Evolutionary conservation across 23 red algal genomes (phyloP).

Genomic region (Gracilaria vermiculophylla): DNA sequence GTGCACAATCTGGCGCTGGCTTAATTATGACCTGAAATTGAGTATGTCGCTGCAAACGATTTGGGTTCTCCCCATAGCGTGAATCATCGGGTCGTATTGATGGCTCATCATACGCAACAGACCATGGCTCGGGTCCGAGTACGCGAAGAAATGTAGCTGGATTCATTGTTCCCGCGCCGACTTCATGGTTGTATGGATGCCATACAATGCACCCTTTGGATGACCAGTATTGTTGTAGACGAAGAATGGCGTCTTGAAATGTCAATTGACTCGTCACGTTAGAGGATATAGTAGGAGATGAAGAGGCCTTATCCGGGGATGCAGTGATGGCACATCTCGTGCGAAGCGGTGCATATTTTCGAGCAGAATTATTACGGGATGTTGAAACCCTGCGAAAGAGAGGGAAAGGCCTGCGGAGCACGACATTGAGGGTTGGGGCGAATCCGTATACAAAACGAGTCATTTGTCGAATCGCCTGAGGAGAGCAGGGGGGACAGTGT

Average conservation of each 20-base stretch:
- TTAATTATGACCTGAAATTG: slow-evolving; percentile 99
- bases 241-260: slow-evolving; percentile 89
- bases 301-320: not conserved
- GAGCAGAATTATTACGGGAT: not conserved
- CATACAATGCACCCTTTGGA: slow-evolving; percentile 82
- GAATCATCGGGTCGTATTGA: slow-evolving; percentile 98
- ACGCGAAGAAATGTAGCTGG: slow-evolving; percentile 97
- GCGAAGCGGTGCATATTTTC: not conserved
- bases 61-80: slow-evolving; percentile 97
- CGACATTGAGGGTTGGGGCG: not conserved
- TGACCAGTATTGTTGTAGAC: slow-evolving; percentile 90
- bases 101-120: slow-evolving; percentile 94
- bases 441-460: not conserved
- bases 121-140: slow-evolving; percentile 97
- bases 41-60: slow-evolving; percentile 92
- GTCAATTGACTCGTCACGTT: slow-evolving; percentile 18
- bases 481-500: not conserved
- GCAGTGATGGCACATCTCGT: not conserved
- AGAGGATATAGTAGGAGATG: not conserved
- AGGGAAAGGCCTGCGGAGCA: slow-evolving; percentile 5
- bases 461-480: not conserved
- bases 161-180: slow-evolving; percentile 99
- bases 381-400: not conserved
- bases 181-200: slow-evolving; percentile 94
- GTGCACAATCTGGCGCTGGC: slow-evolving; percentile 81